phyloP scores from a whole-genome alignment of 2,329 filamentous ascomycete species.

The Capronia americana region DNA sequence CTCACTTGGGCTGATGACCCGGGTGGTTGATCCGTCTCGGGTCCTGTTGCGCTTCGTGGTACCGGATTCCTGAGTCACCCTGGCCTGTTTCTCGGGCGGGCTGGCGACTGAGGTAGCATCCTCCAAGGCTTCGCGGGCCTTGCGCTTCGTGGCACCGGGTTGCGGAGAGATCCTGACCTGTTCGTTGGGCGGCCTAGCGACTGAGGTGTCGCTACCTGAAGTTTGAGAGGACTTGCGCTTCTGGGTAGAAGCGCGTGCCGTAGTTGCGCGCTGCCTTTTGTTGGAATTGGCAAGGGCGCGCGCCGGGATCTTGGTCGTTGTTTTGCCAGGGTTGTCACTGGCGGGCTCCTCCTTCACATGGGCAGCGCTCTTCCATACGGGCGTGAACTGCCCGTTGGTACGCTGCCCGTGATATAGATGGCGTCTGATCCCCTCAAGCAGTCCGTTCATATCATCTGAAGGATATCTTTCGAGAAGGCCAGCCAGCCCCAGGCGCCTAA shows the following conservation, averaged over 20 bases:
- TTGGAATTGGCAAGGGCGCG: not conserved
- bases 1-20: conserved; percentile 4
- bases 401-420: conserved; percentile 5
- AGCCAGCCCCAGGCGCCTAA: conserved; percentile 3
- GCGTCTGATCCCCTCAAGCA: conserved; percentile 3
- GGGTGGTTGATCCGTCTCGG: not conserved
- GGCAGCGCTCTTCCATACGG: not conserved
- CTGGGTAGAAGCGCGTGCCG: not conserved
- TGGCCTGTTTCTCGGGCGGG: not conserved
- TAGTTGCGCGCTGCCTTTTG: not conserved
- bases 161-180: not conserved
- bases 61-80: not conserved
- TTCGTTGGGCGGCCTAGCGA: not conserved
- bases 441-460: not conserved
- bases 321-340: not conserved
- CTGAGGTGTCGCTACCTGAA: too few species aligned
- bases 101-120: not conserved
- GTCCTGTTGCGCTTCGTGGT: not conserved
- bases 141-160: not conserved
- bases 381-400: not conserved
- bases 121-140: not conserved
- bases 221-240: not conserved
- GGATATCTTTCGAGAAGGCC: not conserved
- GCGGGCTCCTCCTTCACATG: not conserved
- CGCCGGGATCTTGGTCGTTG: not conserved